These are phyloP conservation scores for Schrenkiella parvula DNA, from an alignment of 345 rosid species.

Conservation along the genomic window DNA sequence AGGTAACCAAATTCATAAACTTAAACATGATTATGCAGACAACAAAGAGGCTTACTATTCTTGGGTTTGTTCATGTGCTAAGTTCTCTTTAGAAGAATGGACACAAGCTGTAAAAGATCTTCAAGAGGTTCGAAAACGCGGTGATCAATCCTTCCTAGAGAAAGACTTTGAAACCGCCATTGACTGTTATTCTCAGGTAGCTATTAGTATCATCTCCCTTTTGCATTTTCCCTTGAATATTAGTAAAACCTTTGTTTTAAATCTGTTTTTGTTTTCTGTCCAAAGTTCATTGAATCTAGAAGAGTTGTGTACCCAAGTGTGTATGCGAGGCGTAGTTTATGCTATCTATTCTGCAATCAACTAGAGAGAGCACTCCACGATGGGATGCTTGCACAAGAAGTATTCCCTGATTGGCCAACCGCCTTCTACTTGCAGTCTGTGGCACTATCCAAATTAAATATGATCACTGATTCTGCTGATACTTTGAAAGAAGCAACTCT, in stretches of 20 bases:
- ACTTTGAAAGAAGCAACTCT: conserved; percentile 78
- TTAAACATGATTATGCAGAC: background rate
- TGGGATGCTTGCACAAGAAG: conserved; percentile 87
- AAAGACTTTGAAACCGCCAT: conserved; percentile 87
- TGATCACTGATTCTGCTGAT: conserved; percentile 79
- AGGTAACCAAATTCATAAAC: conserved; percentile 41
- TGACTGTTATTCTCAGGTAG: conserved; percentile 84
- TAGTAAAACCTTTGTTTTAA: background rate
- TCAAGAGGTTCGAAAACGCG: conserved; percentile 74
- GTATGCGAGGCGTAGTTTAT: conserved; percentile 82
- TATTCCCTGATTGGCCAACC: conserved; percentile 78
- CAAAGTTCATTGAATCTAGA: conserved; percentile 68
- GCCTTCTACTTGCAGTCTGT: conserved; percentile 95
- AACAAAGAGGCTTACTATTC: conserved; percentile 3
- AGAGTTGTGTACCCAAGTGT: conserved; percentile 74
- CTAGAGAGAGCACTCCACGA: conserved; percentile 80
- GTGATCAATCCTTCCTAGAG: conserved; percentile 77
- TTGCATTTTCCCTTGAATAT: background rate
- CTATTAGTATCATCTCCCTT: background rate
- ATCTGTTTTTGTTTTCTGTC: background rate
- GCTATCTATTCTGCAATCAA: conserved; percentile 67
- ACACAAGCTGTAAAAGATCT: conserved; percentile 73
- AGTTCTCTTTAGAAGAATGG: conserved; percentile 96
- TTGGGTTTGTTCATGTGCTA: conserved; percentile 9
- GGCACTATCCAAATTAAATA: conserved; percentile 79